Percentiles rank a stretch among this genome's conserved stretches.
Conservation (phyloP, 1,284 basidiomycete genomes). For the Porogramme epimiltina region DNA sequence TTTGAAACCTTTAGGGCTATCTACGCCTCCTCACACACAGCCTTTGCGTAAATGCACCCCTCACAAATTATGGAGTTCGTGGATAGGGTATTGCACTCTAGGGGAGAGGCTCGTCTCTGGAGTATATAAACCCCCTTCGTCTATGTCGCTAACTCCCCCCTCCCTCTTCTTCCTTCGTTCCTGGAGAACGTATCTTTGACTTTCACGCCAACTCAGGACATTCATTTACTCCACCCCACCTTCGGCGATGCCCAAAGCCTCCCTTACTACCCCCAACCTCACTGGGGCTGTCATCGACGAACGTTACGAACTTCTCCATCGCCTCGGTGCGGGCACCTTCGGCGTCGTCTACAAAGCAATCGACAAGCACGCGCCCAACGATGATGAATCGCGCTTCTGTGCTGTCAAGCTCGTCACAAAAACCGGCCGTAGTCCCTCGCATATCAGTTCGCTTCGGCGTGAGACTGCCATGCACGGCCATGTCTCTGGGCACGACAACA, state of each 20-base stretch:
- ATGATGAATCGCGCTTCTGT: slow-evolving; percentile 42
- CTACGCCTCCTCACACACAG: too few species aligned
- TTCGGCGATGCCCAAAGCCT: neutral
- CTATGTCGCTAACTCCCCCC: too few species aligned
- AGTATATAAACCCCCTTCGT: too few species aligned
- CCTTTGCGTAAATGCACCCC: too few species aligned
- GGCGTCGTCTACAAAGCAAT: slow-evolving; percentile 24
- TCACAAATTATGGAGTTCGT: too few species aligned
- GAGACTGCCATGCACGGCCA: slow-evolving; percentile 47
- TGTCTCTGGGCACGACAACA: slow-evolving; percentile 53
- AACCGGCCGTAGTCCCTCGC: slow-evolving; percentile 10
- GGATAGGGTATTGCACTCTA: too few species aligned
- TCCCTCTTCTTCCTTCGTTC: too few species aligned
- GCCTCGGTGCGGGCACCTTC: slow-evolving; percentile 4
- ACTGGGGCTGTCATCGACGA: slow-evolving; percentile 25
- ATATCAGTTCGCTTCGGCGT: slow-evolving; percentile 8
- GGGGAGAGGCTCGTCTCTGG: too few species aligned
- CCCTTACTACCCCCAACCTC: slow-evolving; percentile 18
- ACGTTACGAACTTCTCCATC: slow-evolving; percentile 42
- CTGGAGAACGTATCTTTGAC: too few species aligned
- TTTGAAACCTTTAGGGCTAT: too few species aligned
- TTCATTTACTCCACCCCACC: too few species aligned
- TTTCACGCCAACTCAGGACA: too few species aligned
- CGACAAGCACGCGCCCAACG: slow-evolving; percentile 60
- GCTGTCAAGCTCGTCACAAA: slow-evolving; percentile 25